These are phyloP conservation scores for Guadua angustifolia DNA, from an alignment of 176 grass and related monocot species.

Conservation along the genomic window DNA sequence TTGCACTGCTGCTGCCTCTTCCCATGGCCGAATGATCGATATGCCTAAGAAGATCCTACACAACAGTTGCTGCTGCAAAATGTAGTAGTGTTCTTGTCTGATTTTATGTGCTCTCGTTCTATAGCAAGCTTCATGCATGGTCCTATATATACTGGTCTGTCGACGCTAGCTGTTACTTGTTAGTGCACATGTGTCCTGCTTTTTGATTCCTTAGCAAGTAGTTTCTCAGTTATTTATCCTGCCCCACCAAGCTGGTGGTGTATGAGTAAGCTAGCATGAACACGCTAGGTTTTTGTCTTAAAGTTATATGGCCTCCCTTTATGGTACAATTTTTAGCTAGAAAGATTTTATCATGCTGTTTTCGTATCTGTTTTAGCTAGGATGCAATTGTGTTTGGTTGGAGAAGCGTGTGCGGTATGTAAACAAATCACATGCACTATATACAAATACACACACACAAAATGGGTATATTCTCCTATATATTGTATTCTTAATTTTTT, in stretches of 20 bases:
- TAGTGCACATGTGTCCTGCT: neutral
- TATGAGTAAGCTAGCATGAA: conserved; percentile 32
- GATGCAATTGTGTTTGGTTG: too few species aligned
- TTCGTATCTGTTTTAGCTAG: too few species aligned
- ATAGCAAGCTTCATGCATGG: neutral
- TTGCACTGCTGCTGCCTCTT: conserved; percentile 44
- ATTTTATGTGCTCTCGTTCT: neutral
- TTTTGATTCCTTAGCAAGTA: neutral
- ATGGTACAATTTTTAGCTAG: too few species aligned
- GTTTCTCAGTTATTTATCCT: neutral
- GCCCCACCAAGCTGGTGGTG: conserved; percentile 17
- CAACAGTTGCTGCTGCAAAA: neutral
- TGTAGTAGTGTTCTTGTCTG: neutral
- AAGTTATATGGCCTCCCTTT: too few species aligned
- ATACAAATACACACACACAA: too few species aligned
- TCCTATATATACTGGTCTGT: conserved; percentile 35
- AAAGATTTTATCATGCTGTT: too few species aligned
- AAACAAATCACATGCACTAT: too few species aligned
- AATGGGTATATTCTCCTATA: too few species aligned
- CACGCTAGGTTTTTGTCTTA: neutral
- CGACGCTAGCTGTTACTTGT: neutral
- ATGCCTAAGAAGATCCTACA: neutral
- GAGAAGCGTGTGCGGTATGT: too few species aligned
- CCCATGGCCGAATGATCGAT: conserved; percentile 47
- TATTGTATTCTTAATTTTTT: too few species aligned